Base-by-base conservation (phyloP, 1,139 yeast genomes). In the Scheffersomyces segobiensis region DNA sequence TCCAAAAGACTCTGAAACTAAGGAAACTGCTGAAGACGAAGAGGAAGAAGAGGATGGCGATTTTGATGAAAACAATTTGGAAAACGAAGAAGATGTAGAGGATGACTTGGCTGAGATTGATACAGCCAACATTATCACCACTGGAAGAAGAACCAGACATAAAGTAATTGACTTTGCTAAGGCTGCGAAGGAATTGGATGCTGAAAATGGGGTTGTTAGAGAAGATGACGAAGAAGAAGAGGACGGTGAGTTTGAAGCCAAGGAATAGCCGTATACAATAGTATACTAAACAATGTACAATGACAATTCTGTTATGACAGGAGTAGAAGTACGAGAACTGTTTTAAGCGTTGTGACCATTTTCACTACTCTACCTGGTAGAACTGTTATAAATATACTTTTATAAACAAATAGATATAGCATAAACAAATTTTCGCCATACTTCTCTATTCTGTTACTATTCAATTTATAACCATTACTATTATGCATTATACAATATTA, bases 101-200 rank as follows among this genome's bases (percentile, higher is more conserved):
- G 97, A 91, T 67, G 96, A 89, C 66, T 80, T 92, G 66, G 85
- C 85, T 19, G 97, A 91, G 72, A 91, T 93, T 66, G 97, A 93
- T 70, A 82, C 89, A 51, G 79, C 93, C 53, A 93, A 93, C 73
- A 93, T 93, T 70, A 91, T 93, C 62, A 81, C 89, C 26, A 79
- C 87, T 32, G 97, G 97, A 17, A 85, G 97, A 74, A 89, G 98
- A 79, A 92, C 97, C 14, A 86, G 97, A 66, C 97, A 97, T 21
- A 90, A 88, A 71, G 89, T 89, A 46, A 89, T 93, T 67, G 98
- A 93, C 74, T 93, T 89, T 73, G 82, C 86, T 61, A 88, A 91
- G 74, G 93, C 96, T n/a, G 91, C 93, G 39, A 90, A 85, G 63
- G 84, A 90, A 68, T 76, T 91, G 68, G 87, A 84, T 57, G 73